These are phyloP conservation scores for Neodidymelliopsis sp. DNA, from an alignment of 2,329 filamentous ascomycete genomes.

Conservation along the genomic window DNA sequence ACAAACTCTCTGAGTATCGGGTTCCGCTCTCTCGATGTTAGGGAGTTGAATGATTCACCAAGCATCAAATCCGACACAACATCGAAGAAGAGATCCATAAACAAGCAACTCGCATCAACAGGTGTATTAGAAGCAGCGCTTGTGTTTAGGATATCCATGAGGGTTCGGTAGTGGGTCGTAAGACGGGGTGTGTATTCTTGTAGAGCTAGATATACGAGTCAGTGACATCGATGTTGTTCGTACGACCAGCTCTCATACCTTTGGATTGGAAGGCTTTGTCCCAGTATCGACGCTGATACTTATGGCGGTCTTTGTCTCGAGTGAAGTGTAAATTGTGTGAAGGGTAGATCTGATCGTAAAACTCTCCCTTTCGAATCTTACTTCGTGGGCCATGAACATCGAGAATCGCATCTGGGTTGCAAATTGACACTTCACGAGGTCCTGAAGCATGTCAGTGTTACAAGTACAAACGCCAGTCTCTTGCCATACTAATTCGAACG, in stretches of 20 bases:
- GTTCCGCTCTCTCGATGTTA: slow-evolving; percentile 13
- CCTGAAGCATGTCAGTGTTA: slow-evolving; percentile 9
- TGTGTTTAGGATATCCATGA: background rate
- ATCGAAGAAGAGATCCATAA: slow-evolving; percentile 26
- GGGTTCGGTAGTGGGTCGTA: background rate
- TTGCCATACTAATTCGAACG: slow-evolving; percentile 27
- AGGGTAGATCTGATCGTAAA: slow-evolving; percentile 31
- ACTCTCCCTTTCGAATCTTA: slow-evolving; percentile 33
- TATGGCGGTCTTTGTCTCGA: slow-evolving; percentile 31
- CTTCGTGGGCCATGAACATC: slow-evolving; percentile 28
- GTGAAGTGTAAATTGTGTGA: slow-evolving; percentile 30
- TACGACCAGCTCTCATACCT: slow-evolving; percentile 4
- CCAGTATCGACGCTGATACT: slow-evolving; percentile 34
- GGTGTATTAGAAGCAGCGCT: background rate
- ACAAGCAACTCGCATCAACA: slow-evolving; percentile 13
- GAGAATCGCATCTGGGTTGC: slow-evolving; percentile 27
- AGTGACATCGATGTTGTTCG: too few relatives aligned
- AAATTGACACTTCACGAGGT: slow-evolving; percentile 34
- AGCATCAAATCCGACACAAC: slow-evolving; percentile 20
- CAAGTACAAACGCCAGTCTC: too few relatives aligned
- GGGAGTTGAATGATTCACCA: slow-evolving; percentile 21
- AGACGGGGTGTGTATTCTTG: slow-evolving; percentile 4
- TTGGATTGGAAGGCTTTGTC: slow-evolving; percentile 36
- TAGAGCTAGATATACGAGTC: too few relatives aligned
- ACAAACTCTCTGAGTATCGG: slow-evolving; percentile 16